Percentiles rank a stretch among this genome's conserved stretches.
These are phyloP conservation scores for Elongisporangium anandrum DNA, from an alignment of 352 stramenopile species.

Conservation along the genomic window DNA sequence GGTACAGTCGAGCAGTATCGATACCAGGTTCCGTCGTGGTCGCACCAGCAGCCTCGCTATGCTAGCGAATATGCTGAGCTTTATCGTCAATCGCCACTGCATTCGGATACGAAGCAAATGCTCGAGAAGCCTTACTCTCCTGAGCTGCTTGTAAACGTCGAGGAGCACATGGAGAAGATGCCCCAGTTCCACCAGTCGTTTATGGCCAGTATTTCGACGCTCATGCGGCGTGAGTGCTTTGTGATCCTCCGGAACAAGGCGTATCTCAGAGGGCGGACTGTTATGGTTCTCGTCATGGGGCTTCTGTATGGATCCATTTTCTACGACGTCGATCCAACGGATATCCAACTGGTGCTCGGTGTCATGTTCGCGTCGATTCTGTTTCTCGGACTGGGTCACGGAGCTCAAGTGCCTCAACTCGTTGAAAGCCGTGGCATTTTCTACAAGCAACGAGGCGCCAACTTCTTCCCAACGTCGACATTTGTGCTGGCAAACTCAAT, in stretches of 20 bases:
- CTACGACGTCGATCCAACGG: constrained; percentile 13
- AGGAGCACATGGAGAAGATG: constrained; percentile 26
- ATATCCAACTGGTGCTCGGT: no score
- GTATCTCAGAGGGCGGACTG: no score
- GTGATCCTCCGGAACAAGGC: constrained; percentile 4
- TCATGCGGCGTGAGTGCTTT: constrained; percentile 1
- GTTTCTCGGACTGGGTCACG: constrained; percentile 48
- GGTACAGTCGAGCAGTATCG: constrained; percentile 30
- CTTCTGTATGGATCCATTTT: constrained; percentile 21
- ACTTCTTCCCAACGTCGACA: constrained; percentile 55
- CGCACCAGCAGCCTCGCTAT: not conserved
- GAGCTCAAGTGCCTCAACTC: constrained; percentile 56
- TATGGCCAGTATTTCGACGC: constrained; percentile 33
- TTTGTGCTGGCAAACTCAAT: constrained; percentile 55
- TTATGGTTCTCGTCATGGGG: constrained; percentile 17
- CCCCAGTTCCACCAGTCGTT: constrained; percentile 32
- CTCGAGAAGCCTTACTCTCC: constrained; percentile 84
- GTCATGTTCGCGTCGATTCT: constrained; percentile 65
- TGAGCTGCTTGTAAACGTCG: constrained; percentile 74
- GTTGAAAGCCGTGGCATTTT: constrained; percentile 58
- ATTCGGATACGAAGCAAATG: constrained; percentile 25
- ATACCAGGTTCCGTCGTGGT: constrained; percentile 28
- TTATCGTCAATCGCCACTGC: no score
- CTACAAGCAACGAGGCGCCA: constrained; percentile 27
- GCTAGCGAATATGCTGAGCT: no score